These are phyloP conservation scores for Petunia hybrid DNA, from an alignment of 305 asterid genomes.

Conservation along the genomic window DNA sequence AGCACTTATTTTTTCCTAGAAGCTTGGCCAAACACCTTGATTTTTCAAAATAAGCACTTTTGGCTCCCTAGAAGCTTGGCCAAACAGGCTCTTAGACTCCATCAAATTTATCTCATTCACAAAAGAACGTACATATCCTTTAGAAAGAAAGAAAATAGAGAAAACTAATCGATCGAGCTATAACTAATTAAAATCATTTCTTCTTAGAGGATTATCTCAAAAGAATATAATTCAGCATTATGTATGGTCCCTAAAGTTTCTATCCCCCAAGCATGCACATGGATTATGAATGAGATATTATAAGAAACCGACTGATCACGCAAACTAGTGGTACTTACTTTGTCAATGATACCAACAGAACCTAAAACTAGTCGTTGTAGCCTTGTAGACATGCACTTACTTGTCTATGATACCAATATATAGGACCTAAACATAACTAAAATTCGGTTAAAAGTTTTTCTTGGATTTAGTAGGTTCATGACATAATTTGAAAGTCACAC, in stretches of 20 bases:
- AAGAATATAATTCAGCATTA: slow-evolving; percentile 17
- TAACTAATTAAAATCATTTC: neutral
- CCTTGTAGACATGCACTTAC: neutral
- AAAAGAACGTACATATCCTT: neutral
- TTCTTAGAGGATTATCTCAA: neutral
- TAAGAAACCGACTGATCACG: neutral
- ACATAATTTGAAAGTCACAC: neutral
- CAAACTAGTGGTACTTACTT: slow-evolving; percentile 6
- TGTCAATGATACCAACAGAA: slow-evolving; percentile 15
- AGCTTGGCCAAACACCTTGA: no score
- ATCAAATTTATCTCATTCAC: neutral
- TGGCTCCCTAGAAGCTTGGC: no score
- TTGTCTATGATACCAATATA: neutral
- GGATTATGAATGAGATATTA: slow-evolving; percentile 20
- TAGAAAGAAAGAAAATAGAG: neutral
- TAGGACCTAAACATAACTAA: neutral
- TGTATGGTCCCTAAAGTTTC: slow-evolving; percentile 13
- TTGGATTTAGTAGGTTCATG: neutral
- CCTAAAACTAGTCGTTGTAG: neutral
- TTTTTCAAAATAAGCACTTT: no score
- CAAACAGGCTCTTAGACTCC: no score
- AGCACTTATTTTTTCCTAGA: no score
- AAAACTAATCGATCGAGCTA: neutral
- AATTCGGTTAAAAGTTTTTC: neutral
- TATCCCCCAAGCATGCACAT: neutral